Evolutionary conservation across 306 rosid genomes (phyloP).

Genomic region (Malus fusca): DNA sequence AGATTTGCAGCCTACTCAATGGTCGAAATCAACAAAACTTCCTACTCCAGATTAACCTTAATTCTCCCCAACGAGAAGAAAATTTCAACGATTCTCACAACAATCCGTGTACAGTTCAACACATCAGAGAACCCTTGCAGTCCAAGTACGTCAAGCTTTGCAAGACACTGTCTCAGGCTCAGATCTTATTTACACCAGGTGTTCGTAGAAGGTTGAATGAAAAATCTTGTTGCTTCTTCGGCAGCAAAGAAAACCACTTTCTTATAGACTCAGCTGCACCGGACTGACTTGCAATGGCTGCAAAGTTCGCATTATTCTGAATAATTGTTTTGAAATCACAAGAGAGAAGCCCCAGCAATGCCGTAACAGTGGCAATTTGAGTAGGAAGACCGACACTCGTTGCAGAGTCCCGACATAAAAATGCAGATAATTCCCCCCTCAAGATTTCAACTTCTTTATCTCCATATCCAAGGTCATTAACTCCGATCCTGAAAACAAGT

Average conservation of each 20-base stretch:
- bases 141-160: not conserved
- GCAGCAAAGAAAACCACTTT: conserved; percentile 57
- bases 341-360: conserved; percentile 54
- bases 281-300: conserved; percentile 18
- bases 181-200: conserved; percentile 1
- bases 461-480: conserved; percentile 56
- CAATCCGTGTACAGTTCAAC: not conserved
- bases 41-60: not conserved
- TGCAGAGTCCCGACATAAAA: conserved; percentile 31
- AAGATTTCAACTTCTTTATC: conserved; percentile 49
- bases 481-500: conserved; percentile 54
- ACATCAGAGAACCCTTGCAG: not conserved
- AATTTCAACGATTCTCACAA: not conserved
- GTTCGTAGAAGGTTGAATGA: conserved; percentile 33
- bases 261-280: conserved; percentile 35
- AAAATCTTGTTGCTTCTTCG: conserved; percentile 46
- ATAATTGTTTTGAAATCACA: conserved; percentile 48
- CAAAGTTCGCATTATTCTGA: conserved; percentile 20
- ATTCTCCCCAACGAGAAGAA: not conserved
- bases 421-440: conserved; percentile 40
- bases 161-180: not conserved
- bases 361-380: conserved; percentile 49
- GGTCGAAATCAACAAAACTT: not conserved
- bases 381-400: conserved; percentile 28
- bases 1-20: not conserved